Base-by-base conservation (phyloP, 306 rosid species). In the Calophaca sinica region DNA sequence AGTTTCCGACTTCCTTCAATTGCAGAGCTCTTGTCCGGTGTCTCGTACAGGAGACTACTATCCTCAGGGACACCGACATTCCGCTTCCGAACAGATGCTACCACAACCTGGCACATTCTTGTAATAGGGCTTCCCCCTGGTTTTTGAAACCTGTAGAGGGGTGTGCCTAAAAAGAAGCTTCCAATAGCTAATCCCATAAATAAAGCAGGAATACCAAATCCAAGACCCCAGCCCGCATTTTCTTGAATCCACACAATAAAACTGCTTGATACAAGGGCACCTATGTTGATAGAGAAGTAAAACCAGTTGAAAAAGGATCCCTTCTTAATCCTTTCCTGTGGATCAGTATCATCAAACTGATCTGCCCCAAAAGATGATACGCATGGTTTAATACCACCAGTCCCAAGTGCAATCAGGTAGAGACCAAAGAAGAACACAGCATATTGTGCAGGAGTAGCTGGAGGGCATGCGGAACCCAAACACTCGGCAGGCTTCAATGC, bases 231-330 rank as follows among this genome's bases (percentile, higher is more conserved):
- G 52, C 99, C 96, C 2, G 89, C 88, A 86, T 94, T 94, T 71
- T 94, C 99, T 88, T 94, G 99, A 82, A 94, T 44, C 91, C 91
- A 94, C 59, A 94, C 99, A 77, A 92, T 65, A 0, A 92, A 70
- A 72, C 85, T 87, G 85, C 99, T 90, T 44, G 99, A 94, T 79
- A 92, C 64, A 44, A 94, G 87, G 74, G 97, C 99, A 12, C 97
- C 99, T 8, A 92, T 81, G 81, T 94, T 92, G 81, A 94, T 82
- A 66, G 96, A 92, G 72, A 94, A 94, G 87, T 94, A 94, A 85
- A 86, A 94, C 99, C 97, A 94, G 82, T 94, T 94, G 86, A 94
- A 94, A 85, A 94, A 94, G 31, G 96, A 94, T 50, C 97, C 97
- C 82, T 94, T 94, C 82, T 87, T 92, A 14, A 86, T 79, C 87